Percentiles rank a stretch among this genome's conserved stretches.
phyloP scores from a whole-genome alignment of 305 asterid genomes.

The Solanum hybrid region DNA sequence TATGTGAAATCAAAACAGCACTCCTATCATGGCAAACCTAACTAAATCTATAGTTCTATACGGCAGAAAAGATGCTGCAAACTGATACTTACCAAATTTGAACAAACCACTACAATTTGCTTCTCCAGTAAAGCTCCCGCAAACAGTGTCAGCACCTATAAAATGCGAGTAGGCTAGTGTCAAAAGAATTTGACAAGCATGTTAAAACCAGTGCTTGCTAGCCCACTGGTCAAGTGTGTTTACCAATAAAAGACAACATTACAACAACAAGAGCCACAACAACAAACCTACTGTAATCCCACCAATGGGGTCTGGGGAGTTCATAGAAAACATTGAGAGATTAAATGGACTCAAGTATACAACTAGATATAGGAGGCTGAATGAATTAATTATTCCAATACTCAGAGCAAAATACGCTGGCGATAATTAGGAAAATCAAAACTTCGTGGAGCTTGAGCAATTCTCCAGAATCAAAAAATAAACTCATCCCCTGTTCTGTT shows the following conservation, averaged over 20 bases:
- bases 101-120: conserved; percentile 74
- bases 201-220: background rate
- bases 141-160: conserved; percentile 76
- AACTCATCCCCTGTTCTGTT: background rate
- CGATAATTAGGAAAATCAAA: background rate
- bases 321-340: background rate
- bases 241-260: background rate
- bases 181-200: background rate
- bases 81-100: conserved; percentile 64
- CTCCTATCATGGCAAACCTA: background rate
- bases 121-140: conserved; percentile 94
- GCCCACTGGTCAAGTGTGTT: background rate
- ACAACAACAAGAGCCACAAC: background rate
- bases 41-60: background rate
- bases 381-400: background rate
- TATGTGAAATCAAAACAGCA: background rate
- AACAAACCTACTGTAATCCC: background rate
- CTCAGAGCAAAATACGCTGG: background rate
- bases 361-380: background rate
- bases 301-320: background rate
- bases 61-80: background rate
- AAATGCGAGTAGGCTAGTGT: conserved; percentile 8
- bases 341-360: background rate
- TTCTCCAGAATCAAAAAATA: background rate
- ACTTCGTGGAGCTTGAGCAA: background rate